Conservation (phyloP, 2,329 filamentous ascomycete species). For the Colletotrichum sp. region DNA sequence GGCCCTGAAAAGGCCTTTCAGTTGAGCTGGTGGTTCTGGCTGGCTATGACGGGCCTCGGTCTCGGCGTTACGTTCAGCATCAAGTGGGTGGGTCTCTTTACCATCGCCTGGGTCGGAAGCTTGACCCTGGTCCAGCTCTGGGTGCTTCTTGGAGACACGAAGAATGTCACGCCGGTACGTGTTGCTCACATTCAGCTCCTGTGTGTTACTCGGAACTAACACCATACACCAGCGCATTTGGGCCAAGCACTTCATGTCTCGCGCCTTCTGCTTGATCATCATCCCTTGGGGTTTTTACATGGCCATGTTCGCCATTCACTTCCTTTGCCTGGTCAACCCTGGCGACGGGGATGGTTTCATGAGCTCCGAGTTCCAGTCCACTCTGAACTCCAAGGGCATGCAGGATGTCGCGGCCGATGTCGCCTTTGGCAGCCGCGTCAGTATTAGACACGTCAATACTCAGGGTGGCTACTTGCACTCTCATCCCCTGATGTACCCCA, state of each 20-base stretch:
- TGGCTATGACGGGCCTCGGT: constrained; percentile 82
- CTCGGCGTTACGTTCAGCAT: constrained; percentile 92
- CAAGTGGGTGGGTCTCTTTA: constrained; percentile 99
- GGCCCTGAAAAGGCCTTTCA: constrained; percentile 88
- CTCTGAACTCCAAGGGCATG: constrained; percentile 96
- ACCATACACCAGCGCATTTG: constrained; percentile 65
- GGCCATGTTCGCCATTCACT: constrained; percentile 97
- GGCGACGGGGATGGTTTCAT: constrained; percentile 99
- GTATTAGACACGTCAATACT: constrained; percentile 92
- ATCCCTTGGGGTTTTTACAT: constrained; percentile 92
- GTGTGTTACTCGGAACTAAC: constrained; percentile 17
- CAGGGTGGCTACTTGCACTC: constrained; percentile 98
- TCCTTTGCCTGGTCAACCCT: constrained; percentile 89
- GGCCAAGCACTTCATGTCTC: constrained; percentile 92
- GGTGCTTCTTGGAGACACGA: constrained; percentile 89
- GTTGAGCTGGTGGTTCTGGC: constrained; percentile 97
- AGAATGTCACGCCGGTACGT: constrained; percentile 78
- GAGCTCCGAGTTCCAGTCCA: constrained; percentile 99
- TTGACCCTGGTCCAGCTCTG: constrained; percentile 92
- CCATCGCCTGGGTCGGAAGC: constrained; percentile 95
- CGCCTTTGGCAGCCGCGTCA: constrained; percentile 83
- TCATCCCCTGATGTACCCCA: constrained; percentile 96
- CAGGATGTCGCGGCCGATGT: constrained; percentile 93
- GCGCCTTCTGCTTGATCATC: constrained; percentile 88
- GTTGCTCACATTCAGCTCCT: background rate